Base-by-base conservation (phyloP, 192 early-diverging fungal genomes). In the Coemansia pectinata region DNA sequence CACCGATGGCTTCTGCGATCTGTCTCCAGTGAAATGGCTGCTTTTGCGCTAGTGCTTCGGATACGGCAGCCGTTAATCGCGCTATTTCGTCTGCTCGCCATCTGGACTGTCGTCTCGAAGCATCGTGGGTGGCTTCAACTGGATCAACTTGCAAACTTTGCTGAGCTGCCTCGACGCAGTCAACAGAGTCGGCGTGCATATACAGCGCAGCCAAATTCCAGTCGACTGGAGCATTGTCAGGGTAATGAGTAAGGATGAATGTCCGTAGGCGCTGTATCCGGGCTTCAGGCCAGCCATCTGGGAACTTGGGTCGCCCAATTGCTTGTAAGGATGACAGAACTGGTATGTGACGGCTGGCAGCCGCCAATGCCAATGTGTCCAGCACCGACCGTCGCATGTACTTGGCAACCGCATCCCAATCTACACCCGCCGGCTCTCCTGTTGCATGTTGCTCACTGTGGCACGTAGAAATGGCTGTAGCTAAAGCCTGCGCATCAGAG, bases 161-260 rank as follows among this genome's bases (percentile, higher is more conserved):
- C 55, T 58, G 55, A 17, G 29, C 27, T n/a, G 55, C 55, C 55
- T 58, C 29, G 15, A 58, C 55, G 17, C 55, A 58, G 55, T 58
- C 55, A 8, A 58, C 14, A 15, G 55, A 15, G 55, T 58, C 55
- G 55, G 55, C 55, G 31, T 31, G 27, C 55, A 58, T 58, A 23
- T 58, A 58, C 55, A 58, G 55, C 29, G 55, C 55, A 12, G 55
- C 55, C 55, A 58, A 33, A 14, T 34, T 15, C 55, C 55, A 58
- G 55, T 58, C 55, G 7, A 58, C 17, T 7, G 55, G 29, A 15
- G 55, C 31, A 34, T 58, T 58, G 55, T 15, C 29, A 6, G 55
- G 55, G 15, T 58, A 58, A 15, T 58, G 55, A n/a, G 55, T 33
- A 34, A 31, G 55, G 17, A 58, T 58, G 7, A 58, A 58, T 15